Evolutionary conservation across 371 early-diverging fungal genomes (phyloP), one percentile per base, ranked within the genome.

Genomic region (Lichtheimia ramosa): DNA sequence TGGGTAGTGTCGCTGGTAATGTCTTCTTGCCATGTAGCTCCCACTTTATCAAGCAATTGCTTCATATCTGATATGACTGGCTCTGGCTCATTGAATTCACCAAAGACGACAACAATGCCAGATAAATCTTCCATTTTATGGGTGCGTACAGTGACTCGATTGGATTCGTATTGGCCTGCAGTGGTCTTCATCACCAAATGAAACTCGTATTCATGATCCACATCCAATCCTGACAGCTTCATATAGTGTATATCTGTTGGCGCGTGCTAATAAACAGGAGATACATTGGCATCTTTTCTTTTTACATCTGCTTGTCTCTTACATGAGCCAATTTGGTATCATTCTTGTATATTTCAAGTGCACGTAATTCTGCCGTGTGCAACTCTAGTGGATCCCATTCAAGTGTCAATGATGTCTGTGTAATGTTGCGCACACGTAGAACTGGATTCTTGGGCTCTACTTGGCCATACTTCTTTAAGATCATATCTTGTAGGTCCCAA

Each of bases 91-190:
- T 88, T 84, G 71, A 95, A 91, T n/a, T 74, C 81, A 18, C 96
- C 96, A 79, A 97, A 96, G 62, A 91, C 92, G 16, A 95, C 91
- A 59, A 89, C 85, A 59, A 96, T 92, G 25, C 96, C 96, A n/a
- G 94, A 94, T 51, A 98, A 81, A 70, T 98, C 95, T 51, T 95
- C 95, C 76, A 96, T 79, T 27, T 90, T 82, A 64, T 96, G 95
- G 5, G 98, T 97, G 58, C 83, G 85, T 48, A 87, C 86, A n/a
- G 65, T 71, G 15, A 95, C 80, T 27, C 78, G 75, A 64, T 96
- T 93, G 25, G 92, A 91, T 53, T 82, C 78, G 54, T 89, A 88
- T 41, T 82, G 68, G 34, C 98, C 97, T 14, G 94, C 93, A 1
- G 95, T 92, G 8, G 98, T 97, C 64, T 92, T 86, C 68, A 94